Base-by-base conservation (phyloP, 495 filamentous ascomycete species). In the Hypomontagnella monticulosa region DNA sequence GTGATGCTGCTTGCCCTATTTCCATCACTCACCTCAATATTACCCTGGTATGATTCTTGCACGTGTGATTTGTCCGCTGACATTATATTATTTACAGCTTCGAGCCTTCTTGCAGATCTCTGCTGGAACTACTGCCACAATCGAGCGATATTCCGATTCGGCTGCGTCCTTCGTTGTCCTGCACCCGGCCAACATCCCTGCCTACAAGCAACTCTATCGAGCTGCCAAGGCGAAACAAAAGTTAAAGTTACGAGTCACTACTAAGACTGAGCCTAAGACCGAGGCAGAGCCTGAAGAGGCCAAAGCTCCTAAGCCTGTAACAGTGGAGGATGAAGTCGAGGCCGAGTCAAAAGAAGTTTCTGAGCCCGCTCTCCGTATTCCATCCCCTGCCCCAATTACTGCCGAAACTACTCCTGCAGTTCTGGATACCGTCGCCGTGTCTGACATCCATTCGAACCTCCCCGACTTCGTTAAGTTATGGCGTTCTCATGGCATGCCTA, bases 221-320 rank as follows among this genome's bases (percentile, higher is more conserved):
- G 95, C 95, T 72, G 95, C 96, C 61, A 99, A 97, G 79, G 95
- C 95, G 14, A 99, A 99, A 84, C 87, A 93, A 56, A 99, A 97
- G 88, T 88, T 99, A 61, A 92, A 93, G 71, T 86, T 99, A 48
- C 89, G 88, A 65, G 92, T 89, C 46, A 93, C 86, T 14, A 74
- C 80, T 34, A 73, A 69, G 14, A 51, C 44, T 7, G 61, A 60
- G 12, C 23, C 20, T 4, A 19, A 23, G 10, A 48, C 42, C 15
- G 53, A 66, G 37, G 32, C 55, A 3, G 14, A 71, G 67, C 12
- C 48, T 44, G 62, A 66, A 37, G 36, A 62, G n/a, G 47, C 57
- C 37, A 50, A 38, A 23, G 52, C 51, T 1, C 78, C 79, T n/a
- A 79, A 75, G 70, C 77, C 77, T 15, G 79, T 73, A 19, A 77